These are phyloP conservation scores for Sporodiniella umbellata DNA, from an alignment of 371 early-diverging fungal genomes.

Conservation along the genomic window DNA sequence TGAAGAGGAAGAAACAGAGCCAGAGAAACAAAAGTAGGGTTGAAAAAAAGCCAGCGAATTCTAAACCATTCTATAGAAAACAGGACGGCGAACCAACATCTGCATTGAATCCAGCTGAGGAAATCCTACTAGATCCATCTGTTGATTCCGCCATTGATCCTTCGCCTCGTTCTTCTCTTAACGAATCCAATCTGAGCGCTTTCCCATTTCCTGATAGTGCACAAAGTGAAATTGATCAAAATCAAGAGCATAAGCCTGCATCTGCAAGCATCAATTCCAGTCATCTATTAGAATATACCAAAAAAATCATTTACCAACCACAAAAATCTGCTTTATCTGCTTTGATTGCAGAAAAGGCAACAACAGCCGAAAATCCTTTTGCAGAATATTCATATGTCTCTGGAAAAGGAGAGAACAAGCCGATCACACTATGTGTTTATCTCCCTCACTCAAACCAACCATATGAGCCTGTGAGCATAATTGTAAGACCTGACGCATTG, in stretches of 20 bases:
- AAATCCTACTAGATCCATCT: slow-evolving; percentile 34
- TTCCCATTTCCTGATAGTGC: slow-evolving; percentile 1
- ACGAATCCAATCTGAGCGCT: slow-evolving; percentile 1
- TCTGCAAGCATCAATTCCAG: neutral
- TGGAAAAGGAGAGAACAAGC: slow-evolving; percentile 57
- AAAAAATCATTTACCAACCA: slow-evolving; percentile 9
- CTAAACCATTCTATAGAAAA: neutral
- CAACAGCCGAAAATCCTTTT: slow-evolving; percentile 71
- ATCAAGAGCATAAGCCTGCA: neutral
- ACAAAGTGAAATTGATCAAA: neutral
- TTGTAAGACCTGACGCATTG: slow-evolving; percentile 77
- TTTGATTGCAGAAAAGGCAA: slow-evolving; percentile 59
- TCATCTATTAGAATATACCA: slow-evolving; percentile 17
- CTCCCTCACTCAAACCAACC: slow-evolving; percentile 53
- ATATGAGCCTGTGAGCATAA: slow-evolving; percentile 61
- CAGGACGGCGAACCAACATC: neutral
- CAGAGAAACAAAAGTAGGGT: neutral
- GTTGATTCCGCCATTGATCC: slow-evolving; percentile 45
- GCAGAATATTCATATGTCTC: slow-evolving; percentile 63
- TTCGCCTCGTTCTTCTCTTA: slow-evolving; percentile 36
- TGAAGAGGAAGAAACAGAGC: slow-evolving; percentile 21
- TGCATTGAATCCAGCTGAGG: neutral
- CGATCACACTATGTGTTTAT: slow-evolving; percentile 65
- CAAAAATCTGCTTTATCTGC: slow-evolving; percentile 57
- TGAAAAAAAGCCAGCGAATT: no score